Percentiles rank a stretch among this genome's conserved stretches.
Conservation (phyloP, 768 basidiomycete genomes). For the Leccinum disarticulatum region DNA sequence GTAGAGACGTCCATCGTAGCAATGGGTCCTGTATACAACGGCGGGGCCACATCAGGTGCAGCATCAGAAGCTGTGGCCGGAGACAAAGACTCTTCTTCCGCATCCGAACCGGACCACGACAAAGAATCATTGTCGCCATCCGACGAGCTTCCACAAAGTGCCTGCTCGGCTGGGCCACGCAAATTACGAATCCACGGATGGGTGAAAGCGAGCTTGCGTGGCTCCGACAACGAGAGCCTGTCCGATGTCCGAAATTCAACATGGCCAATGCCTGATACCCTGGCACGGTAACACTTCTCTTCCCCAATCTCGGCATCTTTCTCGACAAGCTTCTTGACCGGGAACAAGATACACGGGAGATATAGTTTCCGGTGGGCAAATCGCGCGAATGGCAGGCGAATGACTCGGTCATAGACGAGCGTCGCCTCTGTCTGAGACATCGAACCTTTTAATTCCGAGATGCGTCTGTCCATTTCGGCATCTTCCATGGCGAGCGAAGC, state of each 20-base stretch:
- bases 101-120: not conserved
- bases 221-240: not conserved
- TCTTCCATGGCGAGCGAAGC: not conserved
- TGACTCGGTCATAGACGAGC: not conserved
- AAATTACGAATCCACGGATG: slow-evolving; percentile 17
- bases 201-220: slow-evolving; percentile 1
- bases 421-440: not conserved
- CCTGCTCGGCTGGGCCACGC: not conserved
- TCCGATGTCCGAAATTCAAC: slow-evolving; percentile 3
- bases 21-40: not conserved
- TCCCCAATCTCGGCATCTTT: not conserved
- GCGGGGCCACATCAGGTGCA: too few relatives aligned
- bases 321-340: not conserved
- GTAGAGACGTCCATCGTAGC: not conserved
- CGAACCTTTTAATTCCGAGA: not conserved
- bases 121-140: not conserved
- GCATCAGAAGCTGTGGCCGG: not conserved
- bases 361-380: slow-evolving; percentile 3
- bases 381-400: not conserved
- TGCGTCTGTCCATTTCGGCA: not conserved
- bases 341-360: slow-evolving; percentile 14
- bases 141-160: not conserved
- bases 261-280: not conserved
- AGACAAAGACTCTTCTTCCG: not conserved
- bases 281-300: not conserved